Base-by-base conservation (phyloP, 495 filamentous ascomycete species). In the Penicillium parvum region DNA sequence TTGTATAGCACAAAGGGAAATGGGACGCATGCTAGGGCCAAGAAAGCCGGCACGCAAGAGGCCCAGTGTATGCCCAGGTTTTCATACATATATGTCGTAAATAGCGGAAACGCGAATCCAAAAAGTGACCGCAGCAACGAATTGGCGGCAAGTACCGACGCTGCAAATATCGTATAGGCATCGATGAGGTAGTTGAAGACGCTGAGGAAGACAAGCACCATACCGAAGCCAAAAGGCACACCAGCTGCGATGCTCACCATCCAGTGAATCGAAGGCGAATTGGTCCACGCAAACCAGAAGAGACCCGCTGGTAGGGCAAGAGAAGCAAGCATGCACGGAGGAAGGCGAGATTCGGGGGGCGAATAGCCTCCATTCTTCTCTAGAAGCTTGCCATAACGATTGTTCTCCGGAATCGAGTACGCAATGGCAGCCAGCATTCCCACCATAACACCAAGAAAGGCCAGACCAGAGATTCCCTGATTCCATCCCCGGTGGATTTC, bases 61-160 rank as follows among this genome's bases (percentile, higher is more conserved):
- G 83, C 85, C 85, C 84, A 88, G 61, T 88, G 82, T 38, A 82
- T 77, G 39, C 85, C 84, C 2, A 90, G 68, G 46, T 77, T 68
- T 7, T 65, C 15, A 57, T 83, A 89, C 81, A 89, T 83, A 37
- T 80, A 63, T 0, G 71, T 75, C 1, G 85, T 88, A 65, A 90
- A 89, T 0, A 90, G 64, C 0, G 86, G 86, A 64, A 90, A 88
- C 0, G 75, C 80, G 20, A 83, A 80, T 28, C 86, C 85, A 45
- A 88, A 86, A 9, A 68, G 15, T 0, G 71, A 74, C 29, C 76
- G 69, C 5, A 88, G 63, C 1, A 88, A 72, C 7, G 79, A 68
- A 55, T 83, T 87, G 17, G 84, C 83, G 1, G 85, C 85, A 7
- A 90, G 64, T 0, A 84, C 84, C 1, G 77, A 83, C 0, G 85